Evolutionary conservation across 2,329 filamentous ascomycete genomes (phyloP).

Genomic region (Hysterium pulicare): DNA sequence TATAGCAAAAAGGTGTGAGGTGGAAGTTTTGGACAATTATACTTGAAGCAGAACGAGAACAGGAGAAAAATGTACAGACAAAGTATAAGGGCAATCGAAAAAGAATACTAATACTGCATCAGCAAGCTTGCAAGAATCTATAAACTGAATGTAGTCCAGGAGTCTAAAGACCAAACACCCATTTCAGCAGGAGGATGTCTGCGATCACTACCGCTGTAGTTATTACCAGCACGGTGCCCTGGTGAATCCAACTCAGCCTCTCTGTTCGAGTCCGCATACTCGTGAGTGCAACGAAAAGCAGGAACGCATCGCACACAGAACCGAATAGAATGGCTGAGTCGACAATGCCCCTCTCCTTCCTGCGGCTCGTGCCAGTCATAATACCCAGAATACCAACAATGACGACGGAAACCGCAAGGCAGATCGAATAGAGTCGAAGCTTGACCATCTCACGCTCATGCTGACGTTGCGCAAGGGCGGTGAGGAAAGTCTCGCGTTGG

Average conservation of each 20-base stretch:
- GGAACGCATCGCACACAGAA: slow-evolving; percentile 60
- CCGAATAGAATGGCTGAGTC: slow-evolving; percentile 70
- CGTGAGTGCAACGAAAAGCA: slow-evolving; percentile 26
- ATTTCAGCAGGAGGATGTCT: slow-evolving; percentile 28
- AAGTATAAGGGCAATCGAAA: no score
- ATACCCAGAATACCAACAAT: slow-evolving; percentile 63
- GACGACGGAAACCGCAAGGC: slow-evolving; percentile 57
- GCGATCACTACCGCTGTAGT: slow-evolving; percentile 22
- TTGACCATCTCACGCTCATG: slow-evolving; percentile 35
- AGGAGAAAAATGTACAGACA: no score
- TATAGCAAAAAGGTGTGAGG: no score
- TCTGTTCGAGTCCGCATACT: slow-evolving; percentile 31
- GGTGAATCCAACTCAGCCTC: slow-evolving; percentile 29
- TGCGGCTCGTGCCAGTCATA: slow-evolving; percentile 65
- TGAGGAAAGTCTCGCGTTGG: slow-evolving; percentile 48
- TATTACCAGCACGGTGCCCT: slow-evolving; percentile 23
- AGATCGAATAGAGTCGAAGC: slow-evolving; percentile 45
- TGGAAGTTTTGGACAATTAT: no score
- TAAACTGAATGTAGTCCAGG: no score
- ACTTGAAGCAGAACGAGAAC: no score
- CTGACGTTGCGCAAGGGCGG: slow-evolving; percentile 26
- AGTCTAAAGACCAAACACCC: slow-evolving; percentile 11
- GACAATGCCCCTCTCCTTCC: slow-evolving; percentile 66
- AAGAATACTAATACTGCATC: no score
- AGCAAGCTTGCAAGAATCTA: no score